phyloP scores from a whole-genome alignment of 2,329 filamentous ascomycete species.

The Fusarium sp. region DNA sequence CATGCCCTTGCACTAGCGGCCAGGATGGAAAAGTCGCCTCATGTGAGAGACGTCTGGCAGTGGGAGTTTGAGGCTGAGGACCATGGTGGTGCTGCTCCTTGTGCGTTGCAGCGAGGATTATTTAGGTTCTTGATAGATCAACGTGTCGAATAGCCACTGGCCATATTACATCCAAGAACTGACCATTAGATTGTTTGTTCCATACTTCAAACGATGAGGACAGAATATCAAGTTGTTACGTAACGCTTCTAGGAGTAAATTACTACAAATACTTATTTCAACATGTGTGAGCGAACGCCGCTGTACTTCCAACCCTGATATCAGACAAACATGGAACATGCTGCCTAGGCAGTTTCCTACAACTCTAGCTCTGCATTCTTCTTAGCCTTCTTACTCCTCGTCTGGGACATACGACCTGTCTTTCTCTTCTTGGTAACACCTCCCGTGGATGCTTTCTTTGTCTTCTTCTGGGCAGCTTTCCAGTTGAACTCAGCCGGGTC shows the following conservation, averaged over 20 bases:
- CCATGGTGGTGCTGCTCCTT: conserved; percentile 44
- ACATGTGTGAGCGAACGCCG: too few species aligned
- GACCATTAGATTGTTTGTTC: too few species aligned
- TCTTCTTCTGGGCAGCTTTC: neutral
- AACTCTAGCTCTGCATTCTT: neutral
- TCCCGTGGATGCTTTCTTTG: neutral
- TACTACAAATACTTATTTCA: too few species aligned
- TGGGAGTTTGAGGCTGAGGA: conserved; percentile 51
- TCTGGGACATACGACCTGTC: neutral
- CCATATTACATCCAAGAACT: too few species aligned
- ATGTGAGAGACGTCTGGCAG: conserved; percentile 39
- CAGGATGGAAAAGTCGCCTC: conserved; percentile 38
- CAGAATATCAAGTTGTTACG: too few species aligned
- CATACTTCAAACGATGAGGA: too few species aligned
- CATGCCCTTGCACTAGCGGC: conserved; percentile 45
- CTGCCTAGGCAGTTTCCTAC: neutral
- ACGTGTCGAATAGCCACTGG: neutral
- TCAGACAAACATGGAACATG: neutral
- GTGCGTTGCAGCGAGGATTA: conserved; percentile 42
- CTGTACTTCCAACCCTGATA: too few species aligned
- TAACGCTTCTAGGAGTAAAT: too few species aligned
- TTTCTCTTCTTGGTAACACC: conserved; percentile 4
- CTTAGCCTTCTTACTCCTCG: neutral
- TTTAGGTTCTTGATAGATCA: conserved; percentile 41
- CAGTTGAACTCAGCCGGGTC: conserved; percentile 28